Base-by-base conservation (phyloP, 805 yeast species). In the Dipodascopsis tothii region DNA sequence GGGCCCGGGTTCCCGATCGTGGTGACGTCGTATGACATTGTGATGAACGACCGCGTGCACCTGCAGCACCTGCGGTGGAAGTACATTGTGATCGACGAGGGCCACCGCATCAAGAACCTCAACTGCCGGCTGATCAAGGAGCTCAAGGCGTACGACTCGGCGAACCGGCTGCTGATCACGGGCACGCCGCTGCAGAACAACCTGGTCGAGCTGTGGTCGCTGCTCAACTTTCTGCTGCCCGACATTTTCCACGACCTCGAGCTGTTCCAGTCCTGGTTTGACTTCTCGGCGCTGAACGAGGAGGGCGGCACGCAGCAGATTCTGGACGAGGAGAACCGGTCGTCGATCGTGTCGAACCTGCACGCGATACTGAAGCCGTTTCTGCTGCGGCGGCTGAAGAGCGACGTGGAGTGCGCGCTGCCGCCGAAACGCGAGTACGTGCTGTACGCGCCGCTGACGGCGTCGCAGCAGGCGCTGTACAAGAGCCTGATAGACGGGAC, bases 121-220 rank as follows among this genome's bases (percentile, higher is more conserved):
- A 78, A 88, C 55, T 84, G 95, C 62, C 68, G 78, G 52, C 68
- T 90, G 48, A 80, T 90, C 40, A 72, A 72, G 42, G 79, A 79
- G 48, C 70, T 90, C 53, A 88, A 85, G 56, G 72, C 71, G 50
- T 70, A 85, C 32, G 62, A 66, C 19, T 54, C 68, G 4, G 67
- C 73, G 14, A 90, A 90, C 58, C 68, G 96, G 49, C 67, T 90
- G 37, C 66, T 90, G 21, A 66, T 90, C 11, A 90, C 98, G 0
- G 98, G 98, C n/a, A 90, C 98, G 0, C 97, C 98, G 0, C 68
- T 90, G 41, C 98, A 90, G 61, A 90, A 90, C 60, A 90, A 88
- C 57, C 67, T 90, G 45, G 75, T 81, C 41, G 97, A 92, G 63
- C 66, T 92, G 32, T 90, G 97, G 97, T 82, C 96, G 0, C 67